These are phyloP conservation scores for Phytophthora idaei DNA, from an alignment of 352 stramenopile genomes.

Conservation along the genomic window DNA sequence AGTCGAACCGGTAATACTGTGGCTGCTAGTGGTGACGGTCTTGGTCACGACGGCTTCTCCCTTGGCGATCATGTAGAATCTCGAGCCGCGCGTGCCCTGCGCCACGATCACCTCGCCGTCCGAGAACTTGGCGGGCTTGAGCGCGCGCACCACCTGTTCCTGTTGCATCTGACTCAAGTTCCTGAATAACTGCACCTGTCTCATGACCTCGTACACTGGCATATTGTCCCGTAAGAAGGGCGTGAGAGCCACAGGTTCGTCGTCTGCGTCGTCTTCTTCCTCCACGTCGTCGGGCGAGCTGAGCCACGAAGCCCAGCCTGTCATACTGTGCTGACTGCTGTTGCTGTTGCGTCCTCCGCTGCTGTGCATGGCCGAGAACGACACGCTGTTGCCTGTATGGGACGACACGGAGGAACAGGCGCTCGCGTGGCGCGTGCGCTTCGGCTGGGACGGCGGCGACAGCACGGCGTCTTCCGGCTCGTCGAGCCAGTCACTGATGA, in stretches of 20 bases:
- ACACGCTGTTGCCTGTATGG: constrained; percentile 43
- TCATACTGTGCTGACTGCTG: constrained; percentile 67
- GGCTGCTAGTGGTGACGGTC: constrained; percentile 43
- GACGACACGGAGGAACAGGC: constrained; percentile 63
- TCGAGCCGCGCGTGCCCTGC: constrained; percentile 81
- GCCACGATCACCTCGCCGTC: constrained; percentile 86
- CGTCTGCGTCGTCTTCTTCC: constrained; percentile 69
- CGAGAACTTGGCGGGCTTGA: constrained; percentile 88
- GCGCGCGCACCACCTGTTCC: constrained; percentile 83
- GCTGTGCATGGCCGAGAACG: constrained; percentile 45
- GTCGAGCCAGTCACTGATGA: constrained; percentile 82
- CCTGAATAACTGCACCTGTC: constrained; percentile 85
- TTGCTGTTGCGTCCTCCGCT: constrained; percentile 44
- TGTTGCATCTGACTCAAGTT: constrained; percentile 90
- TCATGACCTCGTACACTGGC: constrained; percentile 89
- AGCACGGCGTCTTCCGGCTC: constrained; percentile 67
- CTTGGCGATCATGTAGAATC: constrained; percentile 92
- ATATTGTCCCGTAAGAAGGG: constrained; percentile 85
- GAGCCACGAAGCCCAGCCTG: constrained; percentile 67
- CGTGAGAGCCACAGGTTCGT: constrained; percentile 70
- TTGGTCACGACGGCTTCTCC: constrained; percentile 89
- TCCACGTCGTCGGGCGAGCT: constrained; percentile 69
- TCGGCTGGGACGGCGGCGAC: constrained; percentile 44
- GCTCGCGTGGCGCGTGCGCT: constrained; percentile 38
- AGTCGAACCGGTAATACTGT: constrained; percentile 40